phyloP scores from a whole-genome alignment of 345 rosid species.

The Populus alba region DNA sequence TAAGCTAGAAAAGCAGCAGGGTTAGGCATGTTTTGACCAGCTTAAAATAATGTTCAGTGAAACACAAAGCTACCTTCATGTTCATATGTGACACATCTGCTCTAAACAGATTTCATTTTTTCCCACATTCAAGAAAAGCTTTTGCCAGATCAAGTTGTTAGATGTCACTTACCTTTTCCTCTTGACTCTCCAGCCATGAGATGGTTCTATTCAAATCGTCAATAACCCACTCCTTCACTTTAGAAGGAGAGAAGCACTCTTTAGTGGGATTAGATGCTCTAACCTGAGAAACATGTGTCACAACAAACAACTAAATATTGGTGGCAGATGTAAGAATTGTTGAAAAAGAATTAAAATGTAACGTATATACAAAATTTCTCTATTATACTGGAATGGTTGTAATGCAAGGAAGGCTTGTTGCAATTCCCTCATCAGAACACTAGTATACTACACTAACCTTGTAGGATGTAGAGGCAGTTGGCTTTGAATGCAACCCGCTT shows the following conservation, averaged over 20 bases:
- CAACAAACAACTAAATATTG: slow-evolving; percentile 4
- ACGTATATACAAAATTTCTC: neutral
- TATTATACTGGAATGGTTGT: too few species aligned
- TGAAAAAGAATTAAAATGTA: neutral
- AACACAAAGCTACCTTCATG: neutral
- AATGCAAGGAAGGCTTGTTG: neutral
- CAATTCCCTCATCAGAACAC: neutral
- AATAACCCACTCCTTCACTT: slow-evolving; percentile 69
- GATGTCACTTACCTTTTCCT: slow-evolving; percentile 62
- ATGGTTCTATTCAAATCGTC: slow-evolving; percentile 67
- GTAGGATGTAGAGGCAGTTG: slow-evolving; percentile 33
- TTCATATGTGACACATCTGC: neutral
- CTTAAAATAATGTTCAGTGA: neutral
- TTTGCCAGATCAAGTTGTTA: neutral
- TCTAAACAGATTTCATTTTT: too few species aligned
- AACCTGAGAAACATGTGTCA: slow-evolving; percentile 36
- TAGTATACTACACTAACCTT: slow-evolving; percentile 42
- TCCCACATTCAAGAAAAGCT: neutral
- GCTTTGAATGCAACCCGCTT: slow-evolving; percentile 39
- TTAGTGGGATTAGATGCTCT: slow-evolving; percentile 29
- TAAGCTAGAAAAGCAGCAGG: neutral
- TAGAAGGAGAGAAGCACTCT: slow-evolving; percentile 41
- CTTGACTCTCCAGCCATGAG: slow-evolving; percentile 77
- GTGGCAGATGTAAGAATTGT: neutral
- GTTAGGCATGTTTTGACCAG: neutral